Percentiles rank a stretch among this genome's conserved stretches.
Evolutionary conservation across 2,329 filamentous ascomycete species (phyloP).

Genomic region (Aureobasidium namibiae): DNA sequence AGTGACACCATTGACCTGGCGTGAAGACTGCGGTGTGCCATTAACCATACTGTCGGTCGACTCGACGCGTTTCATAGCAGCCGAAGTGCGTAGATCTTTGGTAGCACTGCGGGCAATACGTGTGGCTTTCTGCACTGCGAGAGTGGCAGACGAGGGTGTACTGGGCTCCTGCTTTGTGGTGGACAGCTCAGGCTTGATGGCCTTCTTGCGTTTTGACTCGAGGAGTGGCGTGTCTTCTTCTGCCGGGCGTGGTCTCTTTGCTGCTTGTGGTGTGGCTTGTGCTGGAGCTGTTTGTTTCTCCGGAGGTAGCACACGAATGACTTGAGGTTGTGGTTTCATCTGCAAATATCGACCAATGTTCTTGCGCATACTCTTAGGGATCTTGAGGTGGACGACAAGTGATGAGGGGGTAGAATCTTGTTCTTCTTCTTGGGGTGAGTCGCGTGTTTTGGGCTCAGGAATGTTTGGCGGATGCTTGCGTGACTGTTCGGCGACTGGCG

Average conservation of each 20-base stretch:
- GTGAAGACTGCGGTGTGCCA: slow-evolving; percentile 8
- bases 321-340: slow-evolving; percentile 6
- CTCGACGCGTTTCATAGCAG: slow-evolving; percentile 15
- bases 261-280: not conserved
- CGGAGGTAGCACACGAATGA: slow-evolving; percentile 7
- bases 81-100: slow-evolving; percentile 21
- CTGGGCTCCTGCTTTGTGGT: not conserved
- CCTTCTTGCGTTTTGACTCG: slow-evolving; percentile 22
- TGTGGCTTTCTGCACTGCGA: slow-evolving; percentile 17
- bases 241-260: slow-evolving; percentile 12
- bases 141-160: not conserved
- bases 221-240: slow-evolving; percentile 15
- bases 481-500: not conserved
- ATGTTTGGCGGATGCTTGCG: not conserved
- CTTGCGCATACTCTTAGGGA: slow-evolving; percentile 13
- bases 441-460: slow-evolving; percentile 3
- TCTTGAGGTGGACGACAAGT: slow-evolving; percentile 12
- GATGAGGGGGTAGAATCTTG: not conserved
- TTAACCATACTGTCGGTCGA: slow-evolving; percentile 13
- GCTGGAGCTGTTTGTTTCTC: not conserved
- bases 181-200: not conserved
- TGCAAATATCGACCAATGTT: slow-evolving; percentile 8
- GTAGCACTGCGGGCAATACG: slow-evolving; percentile 17
- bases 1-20: slow-evolving; percentile 12
- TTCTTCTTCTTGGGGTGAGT: slow-evolving; percentile 5